Conservation (phyloP, 176 grass and related monocot species). For the Cenchrus fungigraminus region DNA sequence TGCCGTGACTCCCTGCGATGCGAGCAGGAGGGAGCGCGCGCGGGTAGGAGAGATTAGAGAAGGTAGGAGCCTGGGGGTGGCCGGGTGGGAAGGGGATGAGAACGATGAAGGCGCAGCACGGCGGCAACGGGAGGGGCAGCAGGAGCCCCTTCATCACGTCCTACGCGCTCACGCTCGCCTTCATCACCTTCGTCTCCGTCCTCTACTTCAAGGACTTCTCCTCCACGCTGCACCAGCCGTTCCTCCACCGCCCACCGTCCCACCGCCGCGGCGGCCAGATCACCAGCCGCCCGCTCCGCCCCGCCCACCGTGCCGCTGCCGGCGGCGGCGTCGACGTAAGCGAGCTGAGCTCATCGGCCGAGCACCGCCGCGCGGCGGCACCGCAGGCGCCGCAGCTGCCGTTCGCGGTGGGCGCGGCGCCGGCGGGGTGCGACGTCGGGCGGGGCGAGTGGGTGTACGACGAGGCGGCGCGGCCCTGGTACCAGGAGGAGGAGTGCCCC, state of each 20-base stretch:
- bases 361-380: not conserved
- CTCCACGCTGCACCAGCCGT: conserved; percentile 62
- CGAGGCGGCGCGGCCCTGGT: conserved; percentile 63
- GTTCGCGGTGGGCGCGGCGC: conserved; percentile 61
- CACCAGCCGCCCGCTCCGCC: not conserved
- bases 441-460: conserved; percentile 78
- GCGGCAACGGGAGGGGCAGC: conserved; percentile 21
- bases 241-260: conserved; percentile 47
- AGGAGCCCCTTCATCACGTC: conserved; percentile 56
- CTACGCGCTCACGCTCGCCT: conserved; percentile 69
- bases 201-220: conserved; percentile 88
- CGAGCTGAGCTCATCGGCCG: too few relatives aligned
- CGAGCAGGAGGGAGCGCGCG: not conserved
- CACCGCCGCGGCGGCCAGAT: not conserved
- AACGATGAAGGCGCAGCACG: conserved; percentile 54
- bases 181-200: conserved; percentile 78
- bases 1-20: conserved; percentile 3
- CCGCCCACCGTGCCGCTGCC: too few relatives aligned
- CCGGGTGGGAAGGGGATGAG: not conserved
- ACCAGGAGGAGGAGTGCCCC: conserved; percentile 80
- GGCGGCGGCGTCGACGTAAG: not conserved
- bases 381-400: conserved; percentile 17
- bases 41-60: not conserved
- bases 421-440: conserved; percentile 60
- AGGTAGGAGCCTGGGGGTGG: too few relatives aligned